phyloP scores from a whole-genome alignment of 306 rosid species.

The Hippophae tibetana region DNA sequence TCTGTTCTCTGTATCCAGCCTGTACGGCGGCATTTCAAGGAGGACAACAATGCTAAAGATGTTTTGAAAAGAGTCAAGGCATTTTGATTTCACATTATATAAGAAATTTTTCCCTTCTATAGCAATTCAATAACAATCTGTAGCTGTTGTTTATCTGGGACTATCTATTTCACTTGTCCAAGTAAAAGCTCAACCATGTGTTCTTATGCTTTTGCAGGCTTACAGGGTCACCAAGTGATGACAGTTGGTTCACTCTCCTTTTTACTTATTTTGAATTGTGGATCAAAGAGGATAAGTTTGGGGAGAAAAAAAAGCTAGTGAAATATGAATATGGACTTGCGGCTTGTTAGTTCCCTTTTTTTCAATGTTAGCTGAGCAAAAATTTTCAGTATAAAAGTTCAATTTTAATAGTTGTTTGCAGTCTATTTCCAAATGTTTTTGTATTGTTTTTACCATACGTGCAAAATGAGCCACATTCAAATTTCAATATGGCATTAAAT shows the following conservation, averaged over 20 bases:
- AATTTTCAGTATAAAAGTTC: no score
- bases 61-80: slow-evolving; percentile 70
- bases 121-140: background rate
- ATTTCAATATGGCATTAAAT: no score
- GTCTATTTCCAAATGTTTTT: no score
- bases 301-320: no score
- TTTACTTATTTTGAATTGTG: no score
- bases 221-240: slow-evolving; percentile 16
- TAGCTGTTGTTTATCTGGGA: background rate
- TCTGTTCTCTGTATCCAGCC: slow-evolving; percentile 42
- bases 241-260: background rate
- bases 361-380: no score
- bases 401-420: no score
- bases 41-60: slow-evolving; percentile 53
- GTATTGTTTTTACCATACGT: no score
- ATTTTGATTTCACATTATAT: slow-evolving; percentile 3
- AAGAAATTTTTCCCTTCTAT: background rate
- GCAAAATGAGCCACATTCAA: no score
- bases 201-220: slow-evolving; percentile 11
- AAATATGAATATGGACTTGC: no score
- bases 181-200: slow-evolving; percentile 5
- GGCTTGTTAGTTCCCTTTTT: no score
- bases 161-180: background rate
- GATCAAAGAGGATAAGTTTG: no score
- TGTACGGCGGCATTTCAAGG: slow-evolving; percentile 61